Evolutionary conservation across 192 early-diverging fungal genomes (phyloP), one percentile per base, ranked within the genome.

Genomic region (Coemansia sp.): DNA sequence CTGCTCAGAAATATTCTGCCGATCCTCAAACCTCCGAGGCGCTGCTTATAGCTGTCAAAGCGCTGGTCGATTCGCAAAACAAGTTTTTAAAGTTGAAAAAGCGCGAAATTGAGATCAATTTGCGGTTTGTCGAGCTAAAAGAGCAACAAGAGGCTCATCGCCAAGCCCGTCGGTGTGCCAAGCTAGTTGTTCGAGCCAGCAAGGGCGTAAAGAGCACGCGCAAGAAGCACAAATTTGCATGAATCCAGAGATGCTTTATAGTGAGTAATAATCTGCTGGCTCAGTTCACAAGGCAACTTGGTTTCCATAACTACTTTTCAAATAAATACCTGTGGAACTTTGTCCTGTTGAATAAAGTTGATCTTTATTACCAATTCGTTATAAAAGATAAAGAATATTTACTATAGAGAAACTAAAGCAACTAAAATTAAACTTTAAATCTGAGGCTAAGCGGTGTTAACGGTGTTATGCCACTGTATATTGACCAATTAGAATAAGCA

Each of bases 81-180:
- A 25, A 55, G 15, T n/a, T 55, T 29, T 2, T 17, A n/a, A 29
- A 17, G 12, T n/a, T 55, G 11, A 29, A 55, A 29, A 55, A 25
- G 29, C 24, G 29, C 14, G 29, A 55, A 29, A 24, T 55, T 25
- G 53, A 24, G 14, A 15, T 55, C n/a, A 29, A 55, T 12, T 15
- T 32, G 29, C 53, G 53, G 4, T 24, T 29, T n/a, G 53, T 55
- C 17, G 53, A 25, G 17, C 24, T 55, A 5, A 29, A 55, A 17
- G 53, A 55, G 14, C 53, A 55, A 15, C 19, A 29, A 4, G 53
- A 55, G 25, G 2, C 53, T 25, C 24, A 5, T 32, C 53, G 53
- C n/a, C 53, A 55, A 7, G 53, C 53, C 12, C 53, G 53, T 25
- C 53, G 12, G 15, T 55, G 53, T 12, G 53, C 53, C 23, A 55